A percentile compares a stretch with the other conserved stretches of the same genome.
Conservation (phyloP, 2,329 filamentous ascomycete species). For the Ascochyta koolunga region DNA sequence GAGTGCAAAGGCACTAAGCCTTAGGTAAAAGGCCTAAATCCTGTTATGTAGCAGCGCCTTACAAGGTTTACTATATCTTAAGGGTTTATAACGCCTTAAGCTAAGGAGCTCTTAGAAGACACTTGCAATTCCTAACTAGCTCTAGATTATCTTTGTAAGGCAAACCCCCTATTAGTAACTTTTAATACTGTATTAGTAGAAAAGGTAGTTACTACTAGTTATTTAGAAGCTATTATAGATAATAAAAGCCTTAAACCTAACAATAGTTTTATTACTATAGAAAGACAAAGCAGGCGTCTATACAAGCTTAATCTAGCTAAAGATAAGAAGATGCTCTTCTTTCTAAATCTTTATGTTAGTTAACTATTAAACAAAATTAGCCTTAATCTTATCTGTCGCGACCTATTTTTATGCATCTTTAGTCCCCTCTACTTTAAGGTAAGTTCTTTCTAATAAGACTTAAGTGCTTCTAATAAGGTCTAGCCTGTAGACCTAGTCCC, state of each 20-base stretch:
- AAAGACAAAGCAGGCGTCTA: background rate
- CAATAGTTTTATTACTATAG: background rate
- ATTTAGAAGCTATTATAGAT: background rate
- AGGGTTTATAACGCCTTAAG: background rate
- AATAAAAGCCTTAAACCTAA: background rate
- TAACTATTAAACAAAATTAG: background rate
- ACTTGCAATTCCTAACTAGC: background rate
- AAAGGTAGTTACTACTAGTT: background rate
- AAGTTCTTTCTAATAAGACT: background rate
- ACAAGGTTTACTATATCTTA: background rate
- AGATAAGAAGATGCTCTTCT: background rate
- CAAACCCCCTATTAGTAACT: background rate
- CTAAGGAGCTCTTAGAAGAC: background rate
- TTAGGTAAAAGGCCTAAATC: constrained; percentile 3
- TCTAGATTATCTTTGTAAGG: background rate
- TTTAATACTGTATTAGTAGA: background rate
- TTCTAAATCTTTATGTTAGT: background rate
- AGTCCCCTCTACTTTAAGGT: background rate
- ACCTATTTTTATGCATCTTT: background rate
- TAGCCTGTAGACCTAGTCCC: background rate
- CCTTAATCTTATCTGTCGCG: background rate
- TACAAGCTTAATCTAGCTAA: background rate
- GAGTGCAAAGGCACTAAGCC: constrained; percentile 1
- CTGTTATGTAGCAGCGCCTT: background rate
- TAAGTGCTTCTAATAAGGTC: background rate